These are phyloP conservation scores for Dioscorea dumetorum DNA, from an alignment of 106 monocot species.

Conservation along the genomic window DNA sequence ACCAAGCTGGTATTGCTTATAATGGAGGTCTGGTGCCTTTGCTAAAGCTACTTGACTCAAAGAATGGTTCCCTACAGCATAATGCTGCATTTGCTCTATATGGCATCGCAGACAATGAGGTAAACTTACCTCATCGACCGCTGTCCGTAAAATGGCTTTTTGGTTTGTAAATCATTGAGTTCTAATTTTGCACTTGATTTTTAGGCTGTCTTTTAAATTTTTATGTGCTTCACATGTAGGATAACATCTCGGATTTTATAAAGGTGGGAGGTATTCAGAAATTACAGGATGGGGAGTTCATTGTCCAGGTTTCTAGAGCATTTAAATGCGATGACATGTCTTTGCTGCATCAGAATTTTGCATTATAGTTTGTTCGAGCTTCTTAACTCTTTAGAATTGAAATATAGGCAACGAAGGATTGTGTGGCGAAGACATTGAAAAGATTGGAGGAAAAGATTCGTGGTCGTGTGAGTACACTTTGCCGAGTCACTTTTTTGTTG, in stretches of 20 bases:
- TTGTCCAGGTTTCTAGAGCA: conserved; percentile 67
- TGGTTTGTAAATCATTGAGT: too few relatives aligned
- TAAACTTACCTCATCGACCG: conserved; percentile 1
- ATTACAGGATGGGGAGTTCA: conserved; percentile 98
- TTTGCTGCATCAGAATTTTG: not conserved
- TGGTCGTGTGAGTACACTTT: conserved; percentile 55
- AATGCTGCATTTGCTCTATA: conserved; percentile 99
- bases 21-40: conserved; percentile 83
- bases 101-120: conserved; percentile 98
- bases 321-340: not conserved
- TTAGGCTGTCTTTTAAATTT: too few relatives aligned
- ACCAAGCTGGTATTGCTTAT: conserved; percentile 94
- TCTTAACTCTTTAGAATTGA: conserved; percentile 2
- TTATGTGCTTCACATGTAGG: conserved; percentile 32
- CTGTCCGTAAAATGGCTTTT: too few relatives aligned
- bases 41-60: conserved; percentile 92
- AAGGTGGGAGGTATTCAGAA: conserved; percentile 96
- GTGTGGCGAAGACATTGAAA: conserved; percentile 98
- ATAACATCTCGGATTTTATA: conserved; percentile 84
- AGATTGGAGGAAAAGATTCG: conserved; percentile 93
- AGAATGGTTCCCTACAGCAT: conserved; percentile 92
- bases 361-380: not conserved
- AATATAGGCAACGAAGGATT: conserved; percentile 95
- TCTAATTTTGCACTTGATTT: too few relatives aligned
- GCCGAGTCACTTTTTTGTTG: conserved; percentile 3